These are phyloP conservation scores for Hyphopichia burtonii DNA, from an alignment of 1,139 yeast species.

Conservation along the genomic window DNA sequence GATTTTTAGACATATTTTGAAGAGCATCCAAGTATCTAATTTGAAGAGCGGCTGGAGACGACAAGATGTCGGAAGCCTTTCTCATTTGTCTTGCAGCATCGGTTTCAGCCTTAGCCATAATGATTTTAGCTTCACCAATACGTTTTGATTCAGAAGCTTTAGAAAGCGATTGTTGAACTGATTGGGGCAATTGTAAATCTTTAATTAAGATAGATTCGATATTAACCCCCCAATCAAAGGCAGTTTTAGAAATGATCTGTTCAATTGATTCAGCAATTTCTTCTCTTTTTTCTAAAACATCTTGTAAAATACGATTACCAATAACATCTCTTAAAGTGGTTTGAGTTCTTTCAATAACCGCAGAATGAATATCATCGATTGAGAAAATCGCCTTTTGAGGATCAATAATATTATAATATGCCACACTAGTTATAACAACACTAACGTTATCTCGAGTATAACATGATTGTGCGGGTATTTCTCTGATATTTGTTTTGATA, in stretches of 20 bases:
- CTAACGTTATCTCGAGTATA: slow-evolving; percentile 71
- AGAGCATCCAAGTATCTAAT: slow-evolving; percentile 79
- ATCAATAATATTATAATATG: slow-evolving; percentile 65
- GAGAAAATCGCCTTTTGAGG: slow-evolving; percentile 70
- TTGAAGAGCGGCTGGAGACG: slow-evolving; percentile 78
- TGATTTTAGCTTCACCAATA: slow-evolving; percentile 76
- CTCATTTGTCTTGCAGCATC: slow-evolving; percentile 77
- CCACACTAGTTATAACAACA: slow-evolving; percentile 61
- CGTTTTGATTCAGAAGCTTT: slow-evolving; percentile 78
- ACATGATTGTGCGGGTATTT: slow-evolving; percentile 66
- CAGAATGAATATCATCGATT: slow-evolving; percentile 53
- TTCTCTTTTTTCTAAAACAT: slow-evolving; percentile 73
- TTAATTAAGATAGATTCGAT: slow-evolving; percentile 70
- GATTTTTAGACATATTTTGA: slow-evolving; percentile 66
- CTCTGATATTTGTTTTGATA: slow-evolving; percentile 60
- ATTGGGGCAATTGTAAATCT: slow-evolving; percentile 58
- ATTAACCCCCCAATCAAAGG: slow-evolving; percentile 70
- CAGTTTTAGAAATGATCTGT: slow-evolving; percentile 61
- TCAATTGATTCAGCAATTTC: slow-evolving; percentile 69
- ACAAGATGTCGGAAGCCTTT: slow-evolving; percentile 75
- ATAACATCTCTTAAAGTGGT: slow-evolving; percentile 74
- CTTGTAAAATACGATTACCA: slow-evolving; percentile 67
- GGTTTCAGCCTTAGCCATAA: slow-evolving; percentile 74
- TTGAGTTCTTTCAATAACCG: slow-evolving; percentile 71
- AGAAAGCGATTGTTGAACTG: slow-evolving; percentile 61